Conservation (phyloP, 2,329 filamentous ascomycete species). For the Coniochaeta pulveracea region DNA sequence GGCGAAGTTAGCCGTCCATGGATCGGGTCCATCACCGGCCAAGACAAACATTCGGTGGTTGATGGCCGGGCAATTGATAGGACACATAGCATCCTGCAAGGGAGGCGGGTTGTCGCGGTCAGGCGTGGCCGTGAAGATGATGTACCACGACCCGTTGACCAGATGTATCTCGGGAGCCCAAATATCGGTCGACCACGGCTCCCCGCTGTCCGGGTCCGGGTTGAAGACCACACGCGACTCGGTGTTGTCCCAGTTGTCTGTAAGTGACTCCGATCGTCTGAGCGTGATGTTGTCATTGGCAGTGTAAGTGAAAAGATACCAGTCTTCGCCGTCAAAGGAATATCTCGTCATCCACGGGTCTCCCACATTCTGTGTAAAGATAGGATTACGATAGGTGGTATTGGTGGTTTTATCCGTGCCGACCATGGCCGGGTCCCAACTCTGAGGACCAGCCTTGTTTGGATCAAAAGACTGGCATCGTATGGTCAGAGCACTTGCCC, state of each 20-base stretch:
- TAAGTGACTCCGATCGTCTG: constrained; percentile 21
- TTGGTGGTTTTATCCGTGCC: constrained; percentile 22
- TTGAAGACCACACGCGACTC: constrained; percentile 24
- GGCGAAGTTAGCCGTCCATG: constrained; percentile 19
- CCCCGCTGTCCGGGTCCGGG: constrained; percentile 17
- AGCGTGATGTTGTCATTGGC: constrained; percentile 27
- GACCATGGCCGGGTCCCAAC: constrained; percentile 19
- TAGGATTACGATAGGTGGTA: constrained; percentile 26
- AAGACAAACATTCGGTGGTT: constrained; percentile 26
- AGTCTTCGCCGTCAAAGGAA: constrained; percentile 18
- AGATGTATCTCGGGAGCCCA: constrained; percentile 23
- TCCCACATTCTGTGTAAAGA: constrained; percentile 24
- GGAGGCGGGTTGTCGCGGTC: constrained; percentile 21
- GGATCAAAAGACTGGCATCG: constrained; percentile 17
- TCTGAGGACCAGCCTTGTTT: constrained; percentile 14
- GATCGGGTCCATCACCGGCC: constrained; percentile 17
- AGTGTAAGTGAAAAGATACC: constrained; percentile 27
- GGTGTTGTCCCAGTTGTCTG: constrained; percentile 26
- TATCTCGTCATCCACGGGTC: constrained; percentile 28
- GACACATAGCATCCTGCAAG: constrained; percentile 21
- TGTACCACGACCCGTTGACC: constrained; percentile 3
- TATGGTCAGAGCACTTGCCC: background rate
- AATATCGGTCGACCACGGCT: constrained; percentile 22
- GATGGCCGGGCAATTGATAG: constrained; percentile 22
- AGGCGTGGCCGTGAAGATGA: constrained; percentile 22